Evolutionary conservation across 2,329 filamentous ascomycete species (phyloP), one percentile per base, ranked within the genome.

Genomic region (Pyricularia grisea): DNA sequence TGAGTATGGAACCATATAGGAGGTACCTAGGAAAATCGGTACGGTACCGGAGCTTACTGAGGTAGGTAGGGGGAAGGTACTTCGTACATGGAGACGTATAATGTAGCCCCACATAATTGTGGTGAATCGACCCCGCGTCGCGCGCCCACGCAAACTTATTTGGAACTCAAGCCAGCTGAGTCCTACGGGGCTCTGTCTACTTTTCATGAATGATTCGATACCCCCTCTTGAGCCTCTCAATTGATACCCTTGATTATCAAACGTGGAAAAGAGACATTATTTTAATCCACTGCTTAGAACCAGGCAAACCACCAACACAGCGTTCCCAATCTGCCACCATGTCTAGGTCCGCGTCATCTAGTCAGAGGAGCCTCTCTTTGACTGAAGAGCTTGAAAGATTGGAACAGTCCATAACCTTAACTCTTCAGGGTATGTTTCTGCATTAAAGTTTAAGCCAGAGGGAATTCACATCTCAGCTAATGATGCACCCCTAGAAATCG

Each of bases 381-480:
- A 97, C 94, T 0, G 95, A 99, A 77, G 95, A 99, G 83, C 84
- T 99, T 68, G 95, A 99, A 81, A 94, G 91, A 78, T 83, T 99
- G 4, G 95, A 99, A 78, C 95, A 99, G 78, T 96, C 93, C 27
- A 98, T 99, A 74, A 99, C 95, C 0, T 84, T 98, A 60, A 98
- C 94, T 0, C 84, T 99, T 27, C 95, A 98, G 89, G 93, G 92
- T 91, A 78, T 12, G 72, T 28, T 33, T 2, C 23, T 6, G 58
- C 12, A 9, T n/a, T 4, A n/a, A 3, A 25, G 17, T 20, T 36
- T 36, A 20, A 25, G 9, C 25, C 6, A 3, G 6, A 50, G 28
- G 23, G 36, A 14, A 30, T 12, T 31, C 9, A 58, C 9, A 42
- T n/a, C 23, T 27, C 20, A 10, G 14, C 23, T 66, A 28, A 50